Percentiles rank a stretch among this genome's conserved stretches.
Evolutionary conservation across 768 basidiomycete species (phyloP).

Genomic region (Phylloporus sp.): DNA sequence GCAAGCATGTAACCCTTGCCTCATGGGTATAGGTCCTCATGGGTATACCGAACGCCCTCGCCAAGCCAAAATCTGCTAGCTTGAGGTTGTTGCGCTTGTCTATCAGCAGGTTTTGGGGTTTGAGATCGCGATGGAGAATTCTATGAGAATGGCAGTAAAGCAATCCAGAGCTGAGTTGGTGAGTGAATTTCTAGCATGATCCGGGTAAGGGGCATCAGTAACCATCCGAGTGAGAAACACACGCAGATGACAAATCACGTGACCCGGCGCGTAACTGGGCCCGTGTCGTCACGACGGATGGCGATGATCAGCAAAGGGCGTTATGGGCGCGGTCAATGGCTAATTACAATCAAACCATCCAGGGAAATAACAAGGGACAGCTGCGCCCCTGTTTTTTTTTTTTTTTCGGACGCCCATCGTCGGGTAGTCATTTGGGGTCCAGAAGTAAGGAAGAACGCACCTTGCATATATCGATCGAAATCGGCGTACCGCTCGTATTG

Average conservation of each 20-base stretch:
- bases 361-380: constrained; percentile 7
- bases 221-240: neutral
- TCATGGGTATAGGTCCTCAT: constrained; percentile 99
- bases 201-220: no score
- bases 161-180: constrained; percentile 87
- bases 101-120: constrained; percentile 94
- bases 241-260: constrained; percentile 26
- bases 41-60: constrained; percentile 96
- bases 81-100: constrained; percentile 88
- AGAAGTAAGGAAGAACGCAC: constrained; percentile 42
- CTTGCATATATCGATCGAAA: constrained; percentile 74
- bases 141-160: constrained; percentile 94
- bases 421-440: constrained; percentile 5
- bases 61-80: constrained; percentile 94
- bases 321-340: constrained; percentile 1
- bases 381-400: neutral
- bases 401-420: constrained; percentile 24
- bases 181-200: constrained; percentile 83
- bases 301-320: constrained; percentile 18
- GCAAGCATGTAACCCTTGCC: constrained; percentile 42
- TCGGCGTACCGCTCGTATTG: constrained; percentile 66
- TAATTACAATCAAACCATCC: constrained; percentile 1
- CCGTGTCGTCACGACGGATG: constrained; percentile 17
- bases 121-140: constrained; percentile 95
- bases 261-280: constrained; percentile 24